Evolutionary conservation across 257 asterid species (phyloP).

Genomic region (Striga asiatica): DNA sequence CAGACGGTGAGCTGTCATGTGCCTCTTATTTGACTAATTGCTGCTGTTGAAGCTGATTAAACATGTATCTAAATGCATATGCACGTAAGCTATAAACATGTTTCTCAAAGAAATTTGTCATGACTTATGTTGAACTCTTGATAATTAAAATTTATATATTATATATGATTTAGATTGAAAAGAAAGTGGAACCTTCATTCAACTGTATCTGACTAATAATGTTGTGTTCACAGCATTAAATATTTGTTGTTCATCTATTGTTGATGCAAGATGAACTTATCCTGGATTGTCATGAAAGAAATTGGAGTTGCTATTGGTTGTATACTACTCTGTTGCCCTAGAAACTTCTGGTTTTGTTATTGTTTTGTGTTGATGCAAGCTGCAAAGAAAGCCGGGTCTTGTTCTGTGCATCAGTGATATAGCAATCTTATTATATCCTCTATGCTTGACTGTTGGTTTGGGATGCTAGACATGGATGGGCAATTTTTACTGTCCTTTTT

Average conservation of each 20-base stretch:
- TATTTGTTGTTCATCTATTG: background rate
- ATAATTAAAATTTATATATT: background rate
- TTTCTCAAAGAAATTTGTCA: background rate
- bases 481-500: too few species aligned
- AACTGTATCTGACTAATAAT: background rate
- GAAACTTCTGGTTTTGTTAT: too few species aligned
- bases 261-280: background rate
- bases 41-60: slow-evolving; percentile 10
- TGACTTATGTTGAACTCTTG: background rate
- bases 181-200: background rate
- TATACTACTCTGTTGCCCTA: too few species aligned
- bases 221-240: background rate
- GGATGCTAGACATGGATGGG: too few species aligned
- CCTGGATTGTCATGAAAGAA: background rate
- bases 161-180: background rate
- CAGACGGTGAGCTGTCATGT: background rate
- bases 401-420: too few species aligned
- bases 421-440: too few species aligned
- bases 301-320: background rate
- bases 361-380: too few species aligned
- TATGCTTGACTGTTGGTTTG: too few species aligned
- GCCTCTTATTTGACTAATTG: background rate
- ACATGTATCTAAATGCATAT: background rate
- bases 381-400: too few species aligned
- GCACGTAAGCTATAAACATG: too few species aligned